Base-by-base conservation (phyloP, 139 green algal genomes). In the Haematococcus lacustris region DNA sequence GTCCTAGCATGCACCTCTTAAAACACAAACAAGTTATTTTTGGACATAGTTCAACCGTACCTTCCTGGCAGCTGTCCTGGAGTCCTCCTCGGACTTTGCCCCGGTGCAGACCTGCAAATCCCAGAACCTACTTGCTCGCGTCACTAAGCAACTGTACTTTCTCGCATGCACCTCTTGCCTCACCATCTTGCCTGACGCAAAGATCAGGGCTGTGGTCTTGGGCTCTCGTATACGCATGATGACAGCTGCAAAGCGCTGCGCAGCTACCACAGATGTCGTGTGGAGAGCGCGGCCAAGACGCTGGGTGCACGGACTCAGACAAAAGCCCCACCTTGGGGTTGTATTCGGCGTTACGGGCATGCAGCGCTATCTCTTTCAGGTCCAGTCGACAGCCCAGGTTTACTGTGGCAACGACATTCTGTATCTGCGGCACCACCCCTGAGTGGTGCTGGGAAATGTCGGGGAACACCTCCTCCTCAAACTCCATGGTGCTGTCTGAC, bases 131-230 rank as follows among this genome's bases (percentile, higher is more conserved):
- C 3, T 41, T 41, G 17, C 32, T 67, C 21, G 28, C 32, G 39
- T 30, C 61, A 3, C 39, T 3, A 25, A 26, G 37, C 37, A 28
- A 30, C 62, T 30, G n/a, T 26, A 30, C 35, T 41, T 51, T 7
- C 38, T n/a, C n/a, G n/a, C n/a, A n/a, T n/a, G n/a, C n/a, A n/a
- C n/a, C n/a, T n/a, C n/a, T n/a, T n/a, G n/a, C n/a, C 88, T 80
- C 70, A 98, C 95, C 95, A 99, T 98, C 78, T 99, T 99, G 40
- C 95, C 93, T 23, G 86, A 95, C 1, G 88, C 87, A 70, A 99
- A 99, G 65, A 99, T 98, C n/a, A 99, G 84, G 3, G 95, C 95
- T 0, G 95, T 99, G 3, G 91, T 97, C 80, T 98, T 99, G 41
- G 95, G 95, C 41, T 99, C 93, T 3, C 93, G 80, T 62, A 99